phyloP scores from a whole-genome alignment of 2,329 filamentous ascomycete genomes.

The Fusarium xylarioides region DNA sequence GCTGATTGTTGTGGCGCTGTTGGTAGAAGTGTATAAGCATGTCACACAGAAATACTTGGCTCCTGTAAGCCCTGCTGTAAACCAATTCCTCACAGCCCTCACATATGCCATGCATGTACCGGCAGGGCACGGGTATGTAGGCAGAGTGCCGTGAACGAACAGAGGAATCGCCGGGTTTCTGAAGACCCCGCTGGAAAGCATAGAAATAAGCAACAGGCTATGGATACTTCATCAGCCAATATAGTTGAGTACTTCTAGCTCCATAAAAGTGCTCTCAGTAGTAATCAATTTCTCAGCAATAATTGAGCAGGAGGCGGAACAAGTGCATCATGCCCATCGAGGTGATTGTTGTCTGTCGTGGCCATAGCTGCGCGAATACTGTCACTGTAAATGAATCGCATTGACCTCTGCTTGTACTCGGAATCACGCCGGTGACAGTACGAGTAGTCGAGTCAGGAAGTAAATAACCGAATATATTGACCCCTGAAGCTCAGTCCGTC shows the following conservation, averaged over 20 bases:
- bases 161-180: slow-evolving; percentile 22
- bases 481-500: slow-evolving; percentile 10
- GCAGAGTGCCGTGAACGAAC: slow-evolving; percentile 29
- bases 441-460: slow-evolving; percentile 22
- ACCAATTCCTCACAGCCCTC: slow-evolving; percentile 14
- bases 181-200: slow-evolving; percentile 2
- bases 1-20: slow-evolving; percentile 11
- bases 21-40: slow-evolving; percentile 27
- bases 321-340: slow-evolving; percentile 1
- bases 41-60: slow-evolving; percentile 26
- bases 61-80: slow-evolving; percentile 20
- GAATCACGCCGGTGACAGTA: slow-evolving; percentile 25
- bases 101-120: slow-evolving; percentile 34
- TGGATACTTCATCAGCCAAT: slow-evolving; percentile 1
- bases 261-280: background rate
- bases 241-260: slow-evolving; percentile 15
- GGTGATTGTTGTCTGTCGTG: slow-evolving; percentile 15
- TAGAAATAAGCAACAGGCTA: background rate
- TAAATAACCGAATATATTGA: slow-evolving; percentile 19
- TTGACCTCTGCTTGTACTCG: slow-evolving; percentile 33
- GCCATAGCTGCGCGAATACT: slow-evolving; percentile 22
- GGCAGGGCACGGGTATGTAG: slow-evolving; percentile 37
- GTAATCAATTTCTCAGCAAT: slow-evolving; percentile 16
- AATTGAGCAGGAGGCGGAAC: background rate
- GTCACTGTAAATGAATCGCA: slow-evolving; percentile 26